Conservation (phyloP, 176 grass and related monocot species). For the Aegilops tauschii region DNA sequence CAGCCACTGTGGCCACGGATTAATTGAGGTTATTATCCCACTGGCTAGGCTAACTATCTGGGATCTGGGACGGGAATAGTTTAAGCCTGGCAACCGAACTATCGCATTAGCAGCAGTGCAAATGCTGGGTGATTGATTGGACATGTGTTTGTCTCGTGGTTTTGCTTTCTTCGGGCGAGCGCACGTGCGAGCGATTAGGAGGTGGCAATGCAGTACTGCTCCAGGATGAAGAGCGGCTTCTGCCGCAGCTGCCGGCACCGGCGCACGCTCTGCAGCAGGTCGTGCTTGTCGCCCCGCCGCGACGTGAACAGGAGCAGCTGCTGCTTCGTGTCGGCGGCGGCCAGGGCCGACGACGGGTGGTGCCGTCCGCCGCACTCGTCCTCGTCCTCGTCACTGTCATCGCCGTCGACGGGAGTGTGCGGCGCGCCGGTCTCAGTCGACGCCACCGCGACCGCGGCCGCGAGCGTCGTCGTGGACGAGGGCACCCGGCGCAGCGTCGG, state of each 20-base stretch:
- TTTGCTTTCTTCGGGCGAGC: background rate
- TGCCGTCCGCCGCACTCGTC: constrained; percentile 21
- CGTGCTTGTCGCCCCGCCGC: constrained; percentile 51
- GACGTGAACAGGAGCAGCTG: constrained; percentile 67
- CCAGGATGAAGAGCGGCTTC: constrained; percentile 79
- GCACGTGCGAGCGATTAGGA: constrained; percentile 19
- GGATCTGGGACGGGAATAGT: background rate
- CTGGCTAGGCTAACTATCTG: background rate
- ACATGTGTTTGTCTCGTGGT: too few species aligned
- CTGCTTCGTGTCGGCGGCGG: constrained; percentile 47
- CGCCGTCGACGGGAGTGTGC: background rate
- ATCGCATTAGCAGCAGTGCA: background rate
- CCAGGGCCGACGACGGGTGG: background rate
- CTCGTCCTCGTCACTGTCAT: background rate
- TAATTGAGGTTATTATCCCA: constrained; percentile 25
- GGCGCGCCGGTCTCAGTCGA: constrained; percentile 38
- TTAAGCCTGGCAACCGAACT: constrained; percentile 25
- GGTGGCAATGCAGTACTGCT: constrained; percentile 89
- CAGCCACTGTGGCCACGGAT: constrained; percentile 25
- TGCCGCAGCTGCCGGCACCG: constrained; percentile 80
- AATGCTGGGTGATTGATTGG: background rate
- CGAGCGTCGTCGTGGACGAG: constrained; percentile 63
- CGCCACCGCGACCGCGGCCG: constrained; percentile 64
- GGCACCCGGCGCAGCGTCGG: constrained; percentile 45
- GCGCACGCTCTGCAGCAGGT: constrained; percentile 73